Conservation (phyloP, 768 basidiomycete species). For the Roridomyces roridus region DNA sequence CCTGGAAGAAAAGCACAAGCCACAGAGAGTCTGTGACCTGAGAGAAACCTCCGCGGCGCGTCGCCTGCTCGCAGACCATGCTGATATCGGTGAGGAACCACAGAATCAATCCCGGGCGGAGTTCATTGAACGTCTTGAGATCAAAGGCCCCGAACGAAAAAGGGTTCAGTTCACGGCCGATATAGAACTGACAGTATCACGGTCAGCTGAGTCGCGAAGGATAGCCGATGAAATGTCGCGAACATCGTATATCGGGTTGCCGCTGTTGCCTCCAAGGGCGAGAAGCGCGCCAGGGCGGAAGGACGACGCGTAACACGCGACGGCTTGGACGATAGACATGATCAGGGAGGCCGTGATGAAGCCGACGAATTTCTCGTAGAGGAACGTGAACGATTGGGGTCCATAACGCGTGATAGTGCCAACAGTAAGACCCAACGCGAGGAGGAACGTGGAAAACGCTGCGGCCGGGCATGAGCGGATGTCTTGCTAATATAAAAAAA, state of each 20-base stretch:
- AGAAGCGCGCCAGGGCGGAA: slow-evolving; percentile 76
- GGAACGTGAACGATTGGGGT: slow-evolving; percentile 80
- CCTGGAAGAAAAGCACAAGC: slow-evolving; percentile 86
- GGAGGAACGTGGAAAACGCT: slow-evolving; percentile 90
- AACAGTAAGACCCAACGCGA: slow-evolving; percentile 74
- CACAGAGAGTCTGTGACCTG: slow-evolving; percentile 90
- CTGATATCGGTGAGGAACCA: slow-evolving; percentile 92
- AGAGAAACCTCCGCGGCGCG: slow-evolving; percentile 70
- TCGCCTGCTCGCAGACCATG: slow-evolving; percentile 90
- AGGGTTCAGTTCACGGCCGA: slow-evolving; percentile 95
- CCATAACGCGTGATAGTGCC: slow-evolving; percentile 80
- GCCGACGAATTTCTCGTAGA: slow-evolving; percentile 93
- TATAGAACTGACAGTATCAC: slow-evolving; percentile 80
- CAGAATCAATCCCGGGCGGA: slow-evolving; percentile 88
- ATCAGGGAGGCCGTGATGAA: slow-evolving; percentile 82
- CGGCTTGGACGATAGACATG: slow-evolving; percentile 79
- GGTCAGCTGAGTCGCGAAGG: slow-evolving; percentile 1
- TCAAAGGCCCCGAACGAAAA: slow-evolving; percentile 69
- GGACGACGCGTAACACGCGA: slow-evolving; percentile 72
- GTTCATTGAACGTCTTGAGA: slow-evolving; percentile 79
- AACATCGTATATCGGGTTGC: slow-evolving; percentile 90
- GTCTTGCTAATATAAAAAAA: background rate
- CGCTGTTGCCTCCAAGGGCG: slow-evolving; percentile 92
- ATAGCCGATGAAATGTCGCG: slow-evolving; percentile 34
- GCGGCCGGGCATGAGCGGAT: background rate